Conservation (phyloP, 2,329 filamentous ascomycete species). For the Fusarium sp. region DNA sequence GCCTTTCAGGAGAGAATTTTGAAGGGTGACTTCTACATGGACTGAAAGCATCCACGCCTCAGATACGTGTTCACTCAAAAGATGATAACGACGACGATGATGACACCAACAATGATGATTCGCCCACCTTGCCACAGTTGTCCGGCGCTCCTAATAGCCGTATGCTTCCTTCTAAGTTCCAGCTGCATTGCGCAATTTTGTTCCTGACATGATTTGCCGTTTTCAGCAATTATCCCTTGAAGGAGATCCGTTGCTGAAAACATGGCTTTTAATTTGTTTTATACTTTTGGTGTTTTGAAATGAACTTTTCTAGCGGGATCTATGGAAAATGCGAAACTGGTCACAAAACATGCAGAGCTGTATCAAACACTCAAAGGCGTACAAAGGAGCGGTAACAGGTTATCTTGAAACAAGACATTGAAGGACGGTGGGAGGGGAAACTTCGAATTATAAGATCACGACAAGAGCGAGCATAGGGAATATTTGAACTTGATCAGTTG, state of each 20-base stretch:
- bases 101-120: constrained; percentile 26
- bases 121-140: constrained; percentile 15
- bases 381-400: constrained; percentile 15
- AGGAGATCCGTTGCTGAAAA: constrained; percentile 33
- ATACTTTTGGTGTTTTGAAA: constrained; percentile 30
- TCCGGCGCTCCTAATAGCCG: constrained; percentile 25
- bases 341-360: constrained; percentile 23
- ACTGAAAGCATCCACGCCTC: constrained; percentile 62
- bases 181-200: constrained; percentile 20
- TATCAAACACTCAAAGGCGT: constrained; percentile 25
- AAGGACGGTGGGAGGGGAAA: constrained; percentile 1
- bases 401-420: constrained; percentile 15
- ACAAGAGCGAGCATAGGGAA: constrained; percentile 37
- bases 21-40: constrained; percentile 98
- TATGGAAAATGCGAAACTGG: constrained; percentile 23
- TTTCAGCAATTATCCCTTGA: constrained; percentile 17
- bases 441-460: constrained; percentile 30
- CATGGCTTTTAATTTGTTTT: constrained; percentile 21
- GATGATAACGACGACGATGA: constrained; percentile 39
- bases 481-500: constrained; percentile 23
- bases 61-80: constrained; percentile 14
- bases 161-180: constrained; percentile 2
- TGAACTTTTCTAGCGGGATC: constrained; percentile 20
- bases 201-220: constrained; percentile 21
- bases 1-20: constrained; percentile 96